Evolutionary conservation across 768 basidiomycete species (phyloP).

Genomic region (Boletus speciosus): DNA sequence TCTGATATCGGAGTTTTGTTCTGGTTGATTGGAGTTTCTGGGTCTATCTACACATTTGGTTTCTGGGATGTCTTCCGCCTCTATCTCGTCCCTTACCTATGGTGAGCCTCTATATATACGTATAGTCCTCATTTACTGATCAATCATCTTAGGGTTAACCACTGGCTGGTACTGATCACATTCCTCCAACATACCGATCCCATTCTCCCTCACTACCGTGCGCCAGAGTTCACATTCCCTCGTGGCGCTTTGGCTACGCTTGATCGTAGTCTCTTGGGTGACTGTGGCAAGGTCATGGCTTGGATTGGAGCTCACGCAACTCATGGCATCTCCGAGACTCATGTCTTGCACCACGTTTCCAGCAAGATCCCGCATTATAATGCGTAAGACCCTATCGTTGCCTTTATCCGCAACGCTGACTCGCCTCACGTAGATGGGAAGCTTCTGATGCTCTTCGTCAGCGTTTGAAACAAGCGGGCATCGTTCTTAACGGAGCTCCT

Average conservation of each 20-base stretch:
- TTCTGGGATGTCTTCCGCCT: slow-evolving; percentile 70
- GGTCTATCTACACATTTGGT: slow-evolving; percentile 57
- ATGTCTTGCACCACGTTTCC: slow-evolving; percentile 86
- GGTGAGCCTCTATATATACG: slow-evolving; percentile 35
- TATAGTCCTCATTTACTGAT: background rate
- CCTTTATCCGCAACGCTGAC: background rate
- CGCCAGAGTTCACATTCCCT: slow-evolving; percentile 84
- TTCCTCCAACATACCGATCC: slow-evolving; percentile 99
- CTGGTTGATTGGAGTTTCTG: slow-evolving; percentile 60
- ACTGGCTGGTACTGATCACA: slow-evolving; percentile 95
- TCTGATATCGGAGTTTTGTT: slow-evolving; percentile 81
- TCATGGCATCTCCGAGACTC: slow-evolving; percentile 92
- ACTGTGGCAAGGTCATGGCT: slow-evolving; percentile 72
- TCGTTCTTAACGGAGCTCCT: slow-evolving; percentile 66
- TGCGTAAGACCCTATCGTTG: slow-evolving; percentile 42
- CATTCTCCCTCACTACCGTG: slow-evolving; percentile 88
- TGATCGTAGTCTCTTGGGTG: slow-evolving; percentile 78
- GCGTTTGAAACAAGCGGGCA: slow-evolving; percentile 55
- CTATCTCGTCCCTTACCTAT: slow-evolving; percentile 88
- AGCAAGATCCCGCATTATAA: slow-evolving; percentile 97
- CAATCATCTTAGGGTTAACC: slow-evolving; percentile 59
- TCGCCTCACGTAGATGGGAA: slow-evolving; percentile 62
- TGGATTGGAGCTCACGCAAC: slow-evolving; percentile 85
- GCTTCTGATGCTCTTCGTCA: slow-evolving; percentile 82
- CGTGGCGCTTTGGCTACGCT: slow-evolving; percentile 92